These are phyloP conservation scores for Trametes coccinea DNA, from an alignment of 768 basidiomycete species.

Conservation along the genomic window DNA sequence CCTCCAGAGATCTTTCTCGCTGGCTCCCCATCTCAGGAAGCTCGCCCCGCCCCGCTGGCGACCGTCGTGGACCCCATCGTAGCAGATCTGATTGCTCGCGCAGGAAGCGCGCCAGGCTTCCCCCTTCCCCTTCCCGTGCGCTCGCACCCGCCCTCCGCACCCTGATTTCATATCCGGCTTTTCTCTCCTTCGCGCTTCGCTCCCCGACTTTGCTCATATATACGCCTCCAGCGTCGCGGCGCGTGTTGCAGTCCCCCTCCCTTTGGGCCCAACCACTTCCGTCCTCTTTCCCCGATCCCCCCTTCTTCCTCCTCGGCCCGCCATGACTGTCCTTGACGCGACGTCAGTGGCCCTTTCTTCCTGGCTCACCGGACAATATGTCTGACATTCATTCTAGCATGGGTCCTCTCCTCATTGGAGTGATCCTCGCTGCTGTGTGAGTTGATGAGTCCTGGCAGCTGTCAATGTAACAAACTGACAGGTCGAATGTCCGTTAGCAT, in stretches of 20 bases:
- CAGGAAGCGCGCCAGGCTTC: neutral
- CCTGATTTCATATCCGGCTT: neutral
- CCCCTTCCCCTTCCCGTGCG: neutral
- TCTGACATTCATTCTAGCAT: conserved; percentile 35
- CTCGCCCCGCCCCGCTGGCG: neutral
- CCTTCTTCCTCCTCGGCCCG: neutral
- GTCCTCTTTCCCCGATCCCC: neutral
- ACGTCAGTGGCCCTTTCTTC: conserved; percentile 5
- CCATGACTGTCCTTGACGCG: conserved; percentile 19
- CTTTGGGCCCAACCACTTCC: neutral
- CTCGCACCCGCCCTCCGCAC: neutral
- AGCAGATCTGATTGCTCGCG: neutral
- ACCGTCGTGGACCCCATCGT: neutral
- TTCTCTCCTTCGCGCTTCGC: neutral
- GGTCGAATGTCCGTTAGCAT: conserved; percentile 34
- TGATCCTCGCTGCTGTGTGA: conserved; percentile 49
- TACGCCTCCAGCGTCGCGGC: neutral
- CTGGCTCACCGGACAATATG: neutral
- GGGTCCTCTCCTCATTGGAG: conserved; percentile 53
- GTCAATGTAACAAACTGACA: neutral
- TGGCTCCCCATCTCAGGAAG: neutral
- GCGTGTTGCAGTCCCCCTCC: neutral
- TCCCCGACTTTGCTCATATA: neutral
- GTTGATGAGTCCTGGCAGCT: conserved; percentile 11
- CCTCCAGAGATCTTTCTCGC: neutral